Evolutionary conservation across 75 land plant species (phyloP), one percentile per base, ranked within the genome.

Genomic region (Selaginella tamariscina): DNA sequence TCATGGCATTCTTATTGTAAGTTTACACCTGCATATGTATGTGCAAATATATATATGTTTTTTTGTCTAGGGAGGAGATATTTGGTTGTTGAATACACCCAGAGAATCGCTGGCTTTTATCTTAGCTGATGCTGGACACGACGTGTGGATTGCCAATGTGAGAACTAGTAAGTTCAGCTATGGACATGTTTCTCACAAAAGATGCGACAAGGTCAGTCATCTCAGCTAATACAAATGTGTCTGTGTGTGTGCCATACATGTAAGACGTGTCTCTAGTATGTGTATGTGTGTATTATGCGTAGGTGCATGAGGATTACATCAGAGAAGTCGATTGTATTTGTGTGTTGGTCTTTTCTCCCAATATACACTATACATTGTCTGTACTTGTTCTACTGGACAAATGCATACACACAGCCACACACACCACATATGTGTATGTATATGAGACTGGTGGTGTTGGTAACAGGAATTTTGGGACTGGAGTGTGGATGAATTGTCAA

Each of bases 1-100:
- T 54, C 89, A 83, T 67, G 89, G 89, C 0, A 29, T 86, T 0
- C 33, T 83, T 0, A 59, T 70, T 81, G 89, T 86, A 72, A 59
- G 27, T 2, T 9, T 21, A 59, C 9, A 27, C 8, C 21, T 59
- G 62, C 21, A 9, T 21, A 9, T 59, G 8, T 5, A 8, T 59
- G 2, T 21, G 9, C 62, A 8, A 2, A 9, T 59, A 23, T 9
- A 59, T 23, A 5, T 59, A 5, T 39, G 11, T 15, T 39, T 15
- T 15, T 5, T 59, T 23, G 2, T 59, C 8, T 26, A 59, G 62
- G 62, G 62, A 2, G 62, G 62, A 21, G 62, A 59, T 59, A 23
- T 59, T 59, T 59, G 62, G 62, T 5, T 59, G 62, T 23, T 59
- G 9, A 59, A 59, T 59, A n/a, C 21, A 8, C 62, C 62, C 23